These are phyloP conservation scores for Fusarium transvaalense DNA, from an alignment of 2,329 filamentous ascomycete genomes.

Conservation along the genomic window DNA sequence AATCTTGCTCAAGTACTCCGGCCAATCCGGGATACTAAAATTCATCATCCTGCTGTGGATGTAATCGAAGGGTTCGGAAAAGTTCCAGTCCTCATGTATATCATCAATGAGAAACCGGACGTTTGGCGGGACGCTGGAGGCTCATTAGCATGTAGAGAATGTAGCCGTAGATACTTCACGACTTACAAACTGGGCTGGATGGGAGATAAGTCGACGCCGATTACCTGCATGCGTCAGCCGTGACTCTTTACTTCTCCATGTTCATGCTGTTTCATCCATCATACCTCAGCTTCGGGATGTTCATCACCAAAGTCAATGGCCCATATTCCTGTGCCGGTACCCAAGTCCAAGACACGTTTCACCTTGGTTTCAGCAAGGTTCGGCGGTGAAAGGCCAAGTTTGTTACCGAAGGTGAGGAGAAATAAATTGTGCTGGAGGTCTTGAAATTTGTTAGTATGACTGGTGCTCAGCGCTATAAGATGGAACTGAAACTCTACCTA, in stretches of 20 bases:
- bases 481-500: neutral
- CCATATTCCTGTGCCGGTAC: slow-evolving; percentile 21
- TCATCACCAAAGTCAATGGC: slow-evolving; percentile 15
- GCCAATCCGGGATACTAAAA: neutral
- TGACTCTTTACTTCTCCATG: too few species aligned
- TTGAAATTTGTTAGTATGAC: neutral
- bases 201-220: neutral
- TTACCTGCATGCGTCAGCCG: neutral
- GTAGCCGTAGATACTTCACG: rapidly evolving
- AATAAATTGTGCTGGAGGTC: slow-evolving; percentile 19
- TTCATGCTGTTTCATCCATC: neutral
- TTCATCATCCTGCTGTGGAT: slow-evolving; percentile 18
- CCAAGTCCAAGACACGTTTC: neutral
- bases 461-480: neutral
- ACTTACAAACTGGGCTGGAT: slow-evolving; percentile 10
- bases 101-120: slow-evolving; percentile 12
- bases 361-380: neutral
- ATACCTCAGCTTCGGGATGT: slow-evolving; percentile 12
- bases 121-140: neutral
- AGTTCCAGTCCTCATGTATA: slow-evolving; percentile 3
- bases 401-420: slow-evolving; percentile 5
- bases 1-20: neutral
- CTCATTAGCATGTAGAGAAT: neutral
- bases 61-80: neutral
- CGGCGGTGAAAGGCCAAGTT: slow-evolving; percentile 1